A percentile compares a stretch with the other conserved stretches of the same genome.
These are phyloP conservation scores for Boletus subcaerulescens DNA, from an alignment of 768 basidiomycete genomes.

Conservation along the genomic window DNA sequence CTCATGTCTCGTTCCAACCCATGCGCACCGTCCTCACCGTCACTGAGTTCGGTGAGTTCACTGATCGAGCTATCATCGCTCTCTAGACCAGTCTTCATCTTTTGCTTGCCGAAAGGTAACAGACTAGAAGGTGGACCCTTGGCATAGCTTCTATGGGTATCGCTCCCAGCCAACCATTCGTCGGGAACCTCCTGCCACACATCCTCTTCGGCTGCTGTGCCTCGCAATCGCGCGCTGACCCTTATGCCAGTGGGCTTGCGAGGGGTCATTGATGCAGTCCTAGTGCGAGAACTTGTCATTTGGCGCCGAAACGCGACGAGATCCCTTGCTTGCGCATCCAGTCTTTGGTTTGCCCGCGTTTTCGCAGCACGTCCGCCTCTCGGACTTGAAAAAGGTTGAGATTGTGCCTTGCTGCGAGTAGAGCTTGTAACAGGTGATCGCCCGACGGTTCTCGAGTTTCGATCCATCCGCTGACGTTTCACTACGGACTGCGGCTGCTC, in stretches of 20 bases:
- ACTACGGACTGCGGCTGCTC: conserved; percentile 11
- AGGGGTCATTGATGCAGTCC: conserved; percentile 14
- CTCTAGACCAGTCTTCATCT: conserved; percentile 54
- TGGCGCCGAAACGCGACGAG: conserved; percentile 61
- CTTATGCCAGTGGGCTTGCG: conserved; percentile 53
- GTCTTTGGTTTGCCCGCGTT: conserved; percentile 63
- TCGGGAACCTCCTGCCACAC: conserved; percentile 81
- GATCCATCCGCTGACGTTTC: conserved; percentile 29
- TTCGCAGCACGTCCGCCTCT: conserved; percentile 65
- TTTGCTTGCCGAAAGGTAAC: conserved; percentile 10
- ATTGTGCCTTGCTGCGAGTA: conserved; percentile 15
- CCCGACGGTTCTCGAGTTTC: background rate
- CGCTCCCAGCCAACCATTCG: conserved; percentile 52
- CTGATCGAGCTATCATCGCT: conserved; percentile 62
- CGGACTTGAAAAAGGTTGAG: conserved; percentile 27
- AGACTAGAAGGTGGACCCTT: conserved; percentile 10
- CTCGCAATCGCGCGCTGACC: conserved; percentile 63
- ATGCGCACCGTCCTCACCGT: conserved; percentile 34
- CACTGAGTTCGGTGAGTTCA: conserved; percentile 73
- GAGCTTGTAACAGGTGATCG: conserved; percentile 8
- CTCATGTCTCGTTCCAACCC: conserved; percentile 12
- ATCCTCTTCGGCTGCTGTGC: conserved; percentile 46
- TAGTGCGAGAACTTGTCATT: conserved; percentile 17
- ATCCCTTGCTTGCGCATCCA: conserved; percentile 67
- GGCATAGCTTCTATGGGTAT: conserved; percentile 14